These are phyloP conservation scores for Friedmanniomyces simplex DNA, from an alignment of 495 filamentous ascomycete species.

Conservation along the genomic window DNA sequence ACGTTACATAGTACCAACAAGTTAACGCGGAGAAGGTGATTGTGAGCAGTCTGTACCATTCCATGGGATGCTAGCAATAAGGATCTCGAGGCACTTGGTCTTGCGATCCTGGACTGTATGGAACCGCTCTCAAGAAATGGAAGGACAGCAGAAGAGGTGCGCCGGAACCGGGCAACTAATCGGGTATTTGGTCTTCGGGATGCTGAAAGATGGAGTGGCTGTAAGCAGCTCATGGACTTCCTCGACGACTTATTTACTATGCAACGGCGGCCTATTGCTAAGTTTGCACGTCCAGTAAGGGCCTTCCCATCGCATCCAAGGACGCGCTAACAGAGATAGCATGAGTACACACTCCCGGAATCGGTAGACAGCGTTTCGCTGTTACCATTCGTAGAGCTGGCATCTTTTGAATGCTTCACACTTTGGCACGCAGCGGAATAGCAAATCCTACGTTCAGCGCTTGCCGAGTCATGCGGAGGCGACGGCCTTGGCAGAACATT, in stretches of 20 bases:
- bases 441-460: too few species aligned
- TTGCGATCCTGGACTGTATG: neutral
- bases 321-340: neutral
- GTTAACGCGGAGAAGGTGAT: too few species aligned
- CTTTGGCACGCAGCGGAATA: too few species aligned
- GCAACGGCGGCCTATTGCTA: neutral
- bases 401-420: slow-evolving; percentile 2
- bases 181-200: neutral
- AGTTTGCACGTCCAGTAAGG: neutral
- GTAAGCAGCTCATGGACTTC: neutral
- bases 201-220: slow-evolving; percentile 1
- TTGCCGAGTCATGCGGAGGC: too few species aligned
- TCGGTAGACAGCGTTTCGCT: too few species aligned
- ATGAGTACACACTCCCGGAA: neutral
- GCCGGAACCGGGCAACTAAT: neutral
- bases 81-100: neutral
- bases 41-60: too few species aligned
- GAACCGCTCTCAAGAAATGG: neutral
- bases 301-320: neutral
- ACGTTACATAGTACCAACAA: too few species aligned
- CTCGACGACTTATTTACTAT: neutral
- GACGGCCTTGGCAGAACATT: too few species aligned
- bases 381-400: neutral
- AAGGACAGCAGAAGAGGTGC: neutral
- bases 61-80: too few species aligned